Evolutionary conservation across 164 flowering plant genomes (phyloP), one percentile per base, ranked within the genome.

Genomic region (Vitis riparia): DNA sequence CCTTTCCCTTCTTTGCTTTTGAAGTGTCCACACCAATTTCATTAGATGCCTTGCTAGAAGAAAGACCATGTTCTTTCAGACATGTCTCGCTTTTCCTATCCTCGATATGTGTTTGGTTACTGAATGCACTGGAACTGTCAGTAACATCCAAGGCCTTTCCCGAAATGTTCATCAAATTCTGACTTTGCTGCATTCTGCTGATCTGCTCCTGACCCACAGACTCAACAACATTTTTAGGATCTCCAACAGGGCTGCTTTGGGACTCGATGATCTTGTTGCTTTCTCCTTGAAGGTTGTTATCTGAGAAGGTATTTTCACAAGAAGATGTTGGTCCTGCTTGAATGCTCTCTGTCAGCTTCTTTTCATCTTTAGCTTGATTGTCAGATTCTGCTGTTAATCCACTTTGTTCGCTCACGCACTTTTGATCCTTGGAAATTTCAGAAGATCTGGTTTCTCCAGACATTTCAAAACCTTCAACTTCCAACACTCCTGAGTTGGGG

Each of bases 1-100:
- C 74, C 72, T 70, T 79, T 68, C 68, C 78, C 37, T 71, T 72
- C 71, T 79, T 82, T 68, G 70, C 50, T 73, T 78, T 84, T 60
- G 67, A 53, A 67, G 61, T 61, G 10, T 70, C 58, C 47, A 62
- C 58, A 27, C 67, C 67, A 32, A 59, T 60, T 63, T 69, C 73
- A 63, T 27, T 66, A 12, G 66, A 32, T 68, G 57, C 68, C 64
- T 67, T 73, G 44, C 62, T 47, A 29, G 73, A 74, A 68, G 77
- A 51, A 69, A 30, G 12, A 11, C 30, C 57, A 10, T 67, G 77
- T 32, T 73, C 68, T 23, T 63, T 44, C 27, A 55, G 49, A 16
- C 52, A 15, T 67, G 73, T 52, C 32, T 73, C 66, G 17, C 55
- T 51, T 58, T 60, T 30, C 14, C 60, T 73, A 52, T 71, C 65